Conservation (phyloP, 371 early-diverging fungal species). For the Mucor piriformis region DNA sequence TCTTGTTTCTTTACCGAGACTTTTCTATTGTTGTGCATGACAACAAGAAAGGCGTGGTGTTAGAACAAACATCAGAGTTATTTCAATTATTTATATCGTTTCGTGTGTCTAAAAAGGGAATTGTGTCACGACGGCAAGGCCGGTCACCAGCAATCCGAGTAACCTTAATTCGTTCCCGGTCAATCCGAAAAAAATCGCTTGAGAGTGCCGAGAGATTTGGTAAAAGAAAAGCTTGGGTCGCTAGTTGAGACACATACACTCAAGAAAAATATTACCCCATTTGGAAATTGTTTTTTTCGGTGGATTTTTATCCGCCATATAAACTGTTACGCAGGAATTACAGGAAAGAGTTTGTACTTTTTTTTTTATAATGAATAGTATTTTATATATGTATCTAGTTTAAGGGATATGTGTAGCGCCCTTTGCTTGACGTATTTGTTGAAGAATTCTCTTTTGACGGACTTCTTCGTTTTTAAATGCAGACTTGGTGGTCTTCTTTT, state of each 20-base stretch:
- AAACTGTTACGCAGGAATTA: too few relatives aligned
- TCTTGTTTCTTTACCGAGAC: too few relatives aligned
- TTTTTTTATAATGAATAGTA: neutral
- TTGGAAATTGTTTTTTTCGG: too few relatives aligned
- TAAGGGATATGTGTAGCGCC: slow-evolving; percentile 51
- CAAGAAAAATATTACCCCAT: too few relatives aligned
- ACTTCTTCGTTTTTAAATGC: slow-evolving; percentile 72
- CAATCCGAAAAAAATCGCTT: neutral
- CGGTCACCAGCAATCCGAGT: neutral
- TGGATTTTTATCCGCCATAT: too few relatives aligned
- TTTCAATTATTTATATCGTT: too few relatives aligned
- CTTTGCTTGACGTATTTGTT: slow-evolving; percentile 53
- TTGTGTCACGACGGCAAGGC: slow-evolving; percentile 1
- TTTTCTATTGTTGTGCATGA: too few relatives aligned
- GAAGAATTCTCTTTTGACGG: slow-evolving; percentile 54
- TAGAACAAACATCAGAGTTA: too few relatives aligned
- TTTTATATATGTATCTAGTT: slow-evolving; percentile 1
- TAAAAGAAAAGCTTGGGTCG: neutral
- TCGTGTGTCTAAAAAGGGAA: neutral
- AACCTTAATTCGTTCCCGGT: neutral
- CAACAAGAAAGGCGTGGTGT: too few relatives aligned
- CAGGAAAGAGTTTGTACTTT: neutral
- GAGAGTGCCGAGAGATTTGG: neutral
- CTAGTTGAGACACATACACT: neutral
- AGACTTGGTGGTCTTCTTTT: slow-evolving; percentile 75